Conservation (phyloP, 768 basidiomycete species). For the Suillus ampliporus region DNA sequence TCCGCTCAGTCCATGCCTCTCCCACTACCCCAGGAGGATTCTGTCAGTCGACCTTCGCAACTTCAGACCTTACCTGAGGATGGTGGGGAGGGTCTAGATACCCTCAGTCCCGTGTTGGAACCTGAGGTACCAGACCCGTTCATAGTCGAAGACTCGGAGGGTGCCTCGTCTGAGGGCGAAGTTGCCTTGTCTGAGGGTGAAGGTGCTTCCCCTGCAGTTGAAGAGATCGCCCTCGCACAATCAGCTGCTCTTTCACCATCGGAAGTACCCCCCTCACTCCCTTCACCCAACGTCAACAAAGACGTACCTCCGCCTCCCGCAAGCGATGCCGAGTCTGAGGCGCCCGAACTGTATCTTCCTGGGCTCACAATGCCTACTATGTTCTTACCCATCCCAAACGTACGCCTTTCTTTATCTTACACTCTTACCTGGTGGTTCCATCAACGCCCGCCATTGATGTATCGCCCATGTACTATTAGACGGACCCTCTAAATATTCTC, state of each 20-base stretch:
- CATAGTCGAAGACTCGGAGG: slow-evolving; percentile 61
- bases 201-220: slow-evolving; percentile 27
- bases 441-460: slow-evolving; percentile 40
- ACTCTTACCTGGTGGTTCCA: slow-evolving; percentile 68
- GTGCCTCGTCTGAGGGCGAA: slow-evolving; percentile 41
- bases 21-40: slow-evolving; percentile 1
- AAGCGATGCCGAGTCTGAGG: slow-evolving; percentile 52
- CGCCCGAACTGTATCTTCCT: slow-evolving; percentile 68
- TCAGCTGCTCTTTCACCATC: slow-evolving; percentile 28
- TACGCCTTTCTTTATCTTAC: slow-evolving; percentile 59
- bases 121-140: slow-evolving; percentile 65
- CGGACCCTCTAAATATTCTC: slow-evolving; percentile 81
- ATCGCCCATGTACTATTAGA: slow-evolving; percentile 60
- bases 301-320: slow-evolving; percentile 52
- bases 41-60: slow-evolving; percentile 1
- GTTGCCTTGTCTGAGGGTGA: slow-evolving; percentile 26
- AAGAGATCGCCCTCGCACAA: slow-evolving; percentile 49
- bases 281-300: slow-evolving; percentile 54
- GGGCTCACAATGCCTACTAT: slow-evolving; percentile 74
- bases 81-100: slow-evolving; percentile 11
- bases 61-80: slow-evolving; percentile 16
- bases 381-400: slow-evolving; percentile 91
- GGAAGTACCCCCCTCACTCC: slow-evolving; percentile 17
- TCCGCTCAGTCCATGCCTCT: slow-evolving; percentile 8
- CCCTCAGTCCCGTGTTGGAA: slow-evolving; percentile 41